Base-by-base conservation (phyloP, 768 basidiomycete species). In the Lactifluus hygrophoroides region DNA sequence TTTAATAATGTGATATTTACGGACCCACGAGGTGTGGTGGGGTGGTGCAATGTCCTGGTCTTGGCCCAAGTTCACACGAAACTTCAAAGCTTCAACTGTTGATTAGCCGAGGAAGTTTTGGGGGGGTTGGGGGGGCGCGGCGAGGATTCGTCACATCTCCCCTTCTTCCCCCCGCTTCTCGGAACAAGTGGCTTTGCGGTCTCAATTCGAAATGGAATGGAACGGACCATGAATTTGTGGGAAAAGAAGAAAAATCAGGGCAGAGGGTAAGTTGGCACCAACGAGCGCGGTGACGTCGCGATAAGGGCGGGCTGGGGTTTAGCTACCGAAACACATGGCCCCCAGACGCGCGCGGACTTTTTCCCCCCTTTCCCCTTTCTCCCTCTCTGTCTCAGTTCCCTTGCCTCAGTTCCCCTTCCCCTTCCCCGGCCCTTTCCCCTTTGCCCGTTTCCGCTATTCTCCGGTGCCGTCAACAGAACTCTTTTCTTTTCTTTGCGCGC, bases 201-300 rank as follows among this genome's bases (percentile, higher is more conserved):
- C n/a, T n/a, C n/a, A n/a, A n/a, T n/a, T n/a, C n/a, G n/a, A 40
- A 40, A 19, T 16, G n/a, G 40, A 40, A 40, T 40, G 3, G n/a
- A n/a, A n/a, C 9, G n/a, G n/a, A 40, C n/a, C 5, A 17, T 5
- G 17, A 17, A 19, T 7, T 17, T 40, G 40, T 40, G 40, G n/a
- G 40, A 40, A 10, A 19, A 40, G 6, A 1, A 16, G n/a, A n/a
- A n/a, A n/a, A n/a, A n/a, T n/a, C 40, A 40, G 52, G 52, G 42
- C 42, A 44, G 42, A 30, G 38, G 51, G 38, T n/a, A 37, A 34
- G 51, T n/a, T n/a, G n/a, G n/a, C n/a, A n/a, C n/a, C n/a, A 38
- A 37, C 27, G 43, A 54, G 42, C 52, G 19, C 21, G 52, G 42
- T 54, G 52, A 43, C 52, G 52, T 44, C 52, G 42, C 42, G 40